phyloP scores from a whole-genome alignment of 2,329 filamentous ascomycete genomes.

The Penicillium sclerotigenum region DNA sequence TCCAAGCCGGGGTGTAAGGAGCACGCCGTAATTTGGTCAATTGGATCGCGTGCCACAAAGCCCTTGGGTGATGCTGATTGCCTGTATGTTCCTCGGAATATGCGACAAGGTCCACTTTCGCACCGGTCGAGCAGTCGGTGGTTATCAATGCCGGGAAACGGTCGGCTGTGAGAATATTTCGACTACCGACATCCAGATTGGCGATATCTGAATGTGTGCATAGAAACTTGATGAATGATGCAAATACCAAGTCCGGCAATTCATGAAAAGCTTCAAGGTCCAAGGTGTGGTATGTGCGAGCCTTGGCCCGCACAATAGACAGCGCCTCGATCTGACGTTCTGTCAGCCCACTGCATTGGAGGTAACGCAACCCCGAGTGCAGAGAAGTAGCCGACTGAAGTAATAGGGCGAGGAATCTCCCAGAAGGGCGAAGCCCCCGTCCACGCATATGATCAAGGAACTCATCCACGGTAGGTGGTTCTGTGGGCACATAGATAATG shows the following conservation, averaged over 20 bases:
- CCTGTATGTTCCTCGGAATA: constrained; percentile 12
- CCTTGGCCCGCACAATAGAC: constrained; percentile 23
- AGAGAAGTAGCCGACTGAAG: constrained; percentile 45
- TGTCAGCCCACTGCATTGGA: constrained; percentile 38
- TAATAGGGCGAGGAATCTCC: constrained; percentile 49
- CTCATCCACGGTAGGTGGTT: constrained; percentile 52
- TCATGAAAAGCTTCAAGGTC: constrained; percentile 23
- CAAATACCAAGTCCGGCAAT: constrained; percentile 40
- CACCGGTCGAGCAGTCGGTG: neutral
- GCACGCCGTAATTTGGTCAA: constrained; percentile 32
- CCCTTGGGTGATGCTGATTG: constrained; percentile 24
- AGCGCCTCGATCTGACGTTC: constrained; percentile 32
- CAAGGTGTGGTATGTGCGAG: constrained; percentile 13
- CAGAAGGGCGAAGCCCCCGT: constrained; percentile 44
- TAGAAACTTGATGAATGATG: constrained; percentile 46
- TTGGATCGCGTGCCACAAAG: constrained; percentile 38
- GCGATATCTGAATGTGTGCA: constrained; percentile 31
- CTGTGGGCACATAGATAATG: constrained; percentile 54
- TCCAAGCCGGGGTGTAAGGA: constrained; percentile 36
- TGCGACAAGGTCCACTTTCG: constrained; percentile 20
- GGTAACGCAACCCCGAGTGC: constrained; percentile 42
- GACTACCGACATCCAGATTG: constrained; percentile 6
- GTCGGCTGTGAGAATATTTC: constrained; percentile 21
- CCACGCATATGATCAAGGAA: constrained; percentile 52
- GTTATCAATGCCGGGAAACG: constrained; percentile 22